Conservation (phyloP, 2,329 filamentous ascomycete genomes). For the Sclerotinia spermophila region DNA sequence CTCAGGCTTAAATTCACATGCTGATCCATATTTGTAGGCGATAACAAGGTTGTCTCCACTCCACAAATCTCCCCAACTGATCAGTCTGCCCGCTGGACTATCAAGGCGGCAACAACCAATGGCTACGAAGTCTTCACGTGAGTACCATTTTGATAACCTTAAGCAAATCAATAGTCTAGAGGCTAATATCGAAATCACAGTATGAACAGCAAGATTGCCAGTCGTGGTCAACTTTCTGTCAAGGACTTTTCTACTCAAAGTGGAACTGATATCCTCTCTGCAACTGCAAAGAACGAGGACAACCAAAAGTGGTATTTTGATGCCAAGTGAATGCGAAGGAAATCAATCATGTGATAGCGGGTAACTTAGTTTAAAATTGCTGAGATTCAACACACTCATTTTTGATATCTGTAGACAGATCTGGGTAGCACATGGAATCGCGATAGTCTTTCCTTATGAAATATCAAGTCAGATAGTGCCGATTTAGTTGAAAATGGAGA, state of each 20-base stretch:
- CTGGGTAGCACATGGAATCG: neutral
- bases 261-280: neutral
- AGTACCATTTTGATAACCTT: neutral
- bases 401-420: neutral
- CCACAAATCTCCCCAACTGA: conserved; percentile 6
- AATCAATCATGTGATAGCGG: neutral
- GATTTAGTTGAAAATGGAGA: neutral
- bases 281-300: neutral
- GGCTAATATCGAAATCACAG: neutral
- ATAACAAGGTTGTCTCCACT: neutral
- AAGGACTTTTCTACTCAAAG: neutral
- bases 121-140: conserved; percentile 4
- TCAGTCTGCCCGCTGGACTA: neutral
- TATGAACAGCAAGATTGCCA: neutral
- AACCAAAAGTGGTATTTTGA: conserved; percentile 16
- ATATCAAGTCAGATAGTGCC: neutral
- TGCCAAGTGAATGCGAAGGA: neutral
- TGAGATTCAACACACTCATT: neutral
- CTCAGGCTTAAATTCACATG: neutral
- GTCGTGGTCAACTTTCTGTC: neutral
- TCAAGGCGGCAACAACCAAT: neutral
- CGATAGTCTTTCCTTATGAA: neutral
- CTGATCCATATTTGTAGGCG: neutral
- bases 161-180: neutral
- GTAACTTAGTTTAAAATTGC: neutral